A percentile compares a stretch with the other conserved stretches of the same genome.
Conservation (phyloP, 1,139 yeast genomes). For the Candida sanyaensis region DNA sequence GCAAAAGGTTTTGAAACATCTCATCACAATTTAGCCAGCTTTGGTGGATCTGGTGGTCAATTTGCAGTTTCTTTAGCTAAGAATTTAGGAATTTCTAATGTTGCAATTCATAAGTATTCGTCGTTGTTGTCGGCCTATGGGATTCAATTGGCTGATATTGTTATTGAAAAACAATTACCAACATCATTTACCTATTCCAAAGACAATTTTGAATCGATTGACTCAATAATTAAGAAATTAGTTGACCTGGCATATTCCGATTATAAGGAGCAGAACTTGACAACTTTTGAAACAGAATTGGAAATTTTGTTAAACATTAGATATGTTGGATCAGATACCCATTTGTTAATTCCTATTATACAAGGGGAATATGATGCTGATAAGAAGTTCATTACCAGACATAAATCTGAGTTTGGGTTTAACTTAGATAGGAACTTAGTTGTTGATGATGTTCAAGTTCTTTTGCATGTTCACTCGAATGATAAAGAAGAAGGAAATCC, state of each 20-base stretch:
- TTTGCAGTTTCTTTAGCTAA: conserved; percentile 42
- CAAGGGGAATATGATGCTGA: conserved; percentile 26
- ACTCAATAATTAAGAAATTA: conserved; percentile 26
- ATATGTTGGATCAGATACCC: conserved; percentile 87
- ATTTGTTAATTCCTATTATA: conserved; percentile 57
- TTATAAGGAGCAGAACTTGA: conserved; percentile 32
- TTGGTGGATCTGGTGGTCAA: conserved; percentile 53
- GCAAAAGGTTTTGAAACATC: conserved; percentile 43
- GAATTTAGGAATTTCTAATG: conserved; percentile 38
- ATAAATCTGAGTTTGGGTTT: conserved; percentile 43
- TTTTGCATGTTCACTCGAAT: conserved; percentile 31
- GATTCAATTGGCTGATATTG: conserved; percentile 45
- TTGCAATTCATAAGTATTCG: conserved; percentile 46
- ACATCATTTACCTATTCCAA: conserved; percentile 30
- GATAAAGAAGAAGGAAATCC: conserved; percentile 35
- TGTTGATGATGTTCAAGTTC: conserved; percentile 80
- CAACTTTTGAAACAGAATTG: conserved; percentile 28
- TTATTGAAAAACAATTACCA: conserved; percentile 69
- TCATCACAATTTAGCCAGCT: conserved; percentile 46
- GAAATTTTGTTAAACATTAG: conserved; percentile 77
- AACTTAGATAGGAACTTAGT: conserved; percentile 51
- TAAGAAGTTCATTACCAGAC: conserved; percentile 31
- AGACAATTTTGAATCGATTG: conserved; percentile 21
- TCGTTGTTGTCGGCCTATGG: conserved; percentile 49
- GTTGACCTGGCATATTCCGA: conserved; percentile 31